Base-by-base conservation (phyloP, 2,329 filamentous ascomycete species). In the Talaromyces sp. region DNA sequence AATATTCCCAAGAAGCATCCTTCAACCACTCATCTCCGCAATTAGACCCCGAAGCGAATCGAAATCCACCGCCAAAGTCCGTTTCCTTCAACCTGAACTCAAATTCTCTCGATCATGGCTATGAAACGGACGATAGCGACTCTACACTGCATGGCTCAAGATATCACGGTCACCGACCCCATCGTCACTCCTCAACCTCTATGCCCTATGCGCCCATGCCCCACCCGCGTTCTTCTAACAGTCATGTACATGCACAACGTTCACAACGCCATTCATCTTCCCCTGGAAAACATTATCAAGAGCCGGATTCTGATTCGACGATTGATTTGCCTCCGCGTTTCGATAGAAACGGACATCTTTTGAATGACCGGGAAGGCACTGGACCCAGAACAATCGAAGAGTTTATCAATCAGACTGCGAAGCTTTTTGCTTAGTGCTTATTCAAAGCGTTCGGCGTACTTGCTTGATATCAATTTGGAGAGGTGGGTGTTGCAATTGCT, bases 81-180 rank as follows among this genome's bases (percentile, higher is more conserved):
- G 70, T 73, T 51, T 61, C 68, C 5, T 73, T 72, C 53, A 57
- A 70, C 49, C 32, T 49, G 50, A 27, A 47, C 60, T 7, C 47
- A 62, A n/a, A 29, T 46, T 9, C 27, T 55, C 43, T 30, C 2
- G 65, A 70, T 48, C 58, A 57, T 3, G 75, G 73, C 5, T 77
- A 77, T 42, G 75, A 77, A 55, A 71, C 73, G 1, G 75, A 75
- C 51, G 75, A 77, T 48, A 75, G 70, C 48, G 70, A 75, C 44
- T 70, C 70, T 1, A 74, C 71, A 54, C 74, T 47, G 60, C 39
- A 43, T 32, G 24, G 29, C 10, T 22, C 36, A 57, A 56, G 50
- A 48, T 52, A 32, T 41, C 51, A 60, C 24, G 54, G 51, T 47
- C 63, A 56, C 32, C 62, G 61, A 52, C 62, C 51, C 51, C 63